A percentile compares a stretch with the other conserved stretches of the same genome.
phyloP scores from a whole-genome alignment of 805 yeast genomes.

The Ogataea salicorniae region DNA sequence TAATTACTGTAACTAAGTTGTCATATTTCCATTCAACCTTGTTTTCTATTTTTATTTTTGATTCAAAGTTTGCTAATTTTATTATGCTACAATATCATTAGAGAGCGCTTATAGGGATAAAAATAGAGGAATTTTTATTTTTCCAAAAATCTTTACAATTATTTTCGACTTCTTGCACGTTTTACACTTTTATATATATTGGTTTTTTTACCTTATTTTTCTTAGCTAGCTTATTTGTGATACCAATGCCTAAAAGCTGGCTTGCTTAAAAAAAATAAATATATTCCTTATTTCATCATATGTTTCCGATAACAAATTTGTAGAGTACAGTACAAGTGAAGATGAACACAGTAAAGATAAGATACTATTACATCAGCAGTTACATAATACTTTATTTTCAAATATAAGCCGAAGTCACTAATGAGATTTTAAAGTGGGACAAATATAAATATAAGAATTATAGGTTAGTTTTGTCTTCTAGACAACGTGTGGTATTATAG shows the following conservation, averaged over 20 bases:
- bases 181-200: background rate
- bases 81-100: background rate
- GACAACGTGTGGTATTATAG: too few species aligned
- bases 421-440: too few species aligned
- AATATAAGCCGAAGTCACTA: too few species aligned
- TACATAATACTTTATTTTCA: too few species aligned
- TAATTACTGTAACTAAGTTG: background rate
- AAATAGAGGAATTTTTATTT: background rate
- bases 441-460: too few species aligned
- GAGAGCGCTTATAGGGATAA: too few species aligned
- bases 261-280: background rate
- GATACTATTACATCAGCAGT: background rate
- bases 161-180: conserved; percentile 11
- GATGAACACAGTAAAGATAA: background rate
- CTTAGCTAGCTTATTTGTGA: background rate
- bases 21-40: background rate
- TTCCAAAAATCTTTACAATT: background rate
- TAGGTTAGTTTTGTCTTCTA: too few species aligned
- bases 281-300: background rate
- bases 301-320: too few species aligned
- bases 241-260: background rate
- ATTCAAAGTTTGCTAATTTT: background rate
- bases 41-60: background rate
- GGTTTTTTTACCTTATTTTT: background rate
- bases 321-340: too few species aligned